These are phyloP conservation scores for Meyerozyma guilliermondii DNA, from an alignment of 1,139 yeast species.

Conservation along the genomic window DNA sequence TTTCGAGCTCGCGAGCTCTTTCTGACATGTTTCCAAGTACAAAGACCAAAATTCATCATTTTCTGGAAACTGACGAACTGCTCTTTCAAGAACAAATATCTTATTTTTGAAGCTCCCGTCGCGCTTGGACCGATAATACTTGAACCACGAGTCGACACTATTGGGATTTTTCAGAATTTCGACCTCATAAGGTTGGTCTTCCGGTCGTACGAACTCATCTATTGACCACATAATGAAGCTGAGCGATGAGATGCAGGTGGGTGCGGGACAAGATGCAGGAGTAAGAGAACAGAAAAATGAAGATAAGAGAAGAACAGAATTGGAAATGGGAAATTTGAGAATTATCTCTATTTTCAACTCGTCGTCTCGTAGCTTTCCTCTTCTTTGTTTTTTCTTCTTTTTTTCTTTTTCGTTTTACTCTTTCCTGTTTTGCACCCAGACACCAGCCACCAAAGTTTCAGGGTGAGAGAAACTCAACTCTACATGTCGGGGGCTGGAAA, in stretches of 20 bases:
- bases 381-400: too few species aligned
- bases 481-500: slow-evolving; percentile 47
- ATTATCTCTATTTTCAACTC: too few species aligned
- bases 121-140: slow-evolving; percentile 38
- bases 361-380: too few species aligned
- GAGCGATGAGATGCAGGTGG: background rate
- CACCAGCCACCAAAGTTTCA: background rate
- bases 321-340: too few species aligned
- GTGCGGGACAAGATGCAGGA: background rate
- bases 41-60: slow-evolving; percentile 53
- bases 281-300: background rate
- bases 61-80: slow-evolving; percentile 42
- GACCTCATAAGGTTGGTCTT: slow-evolving; percentile 24
- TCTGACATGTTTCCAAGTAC: slow-evolving; percentile 42
- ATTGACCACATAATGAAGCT: background rate
- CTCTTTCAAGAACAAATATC: slow-evolving; percentile 49
- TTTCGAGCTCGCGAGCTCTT: slow-evolving; percentile 18
- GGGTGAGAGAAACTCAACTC: background rate
- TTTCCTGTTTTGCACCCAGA: background rate
- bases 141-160: slow-evolving; percentile 47
- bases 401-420: too few species aligned
- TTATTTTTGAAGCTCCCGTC: slow-evolving; percentile 21
- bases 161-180: slow-evolving; percentile 40
- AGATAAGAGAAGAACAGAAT: background rate
- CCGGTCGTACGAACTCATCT: background rate